Evolutionary conservation across 2,329 filamentous ascomycete genomes (phyloP).

Genomic region (Diatrype stigma): DNA sequence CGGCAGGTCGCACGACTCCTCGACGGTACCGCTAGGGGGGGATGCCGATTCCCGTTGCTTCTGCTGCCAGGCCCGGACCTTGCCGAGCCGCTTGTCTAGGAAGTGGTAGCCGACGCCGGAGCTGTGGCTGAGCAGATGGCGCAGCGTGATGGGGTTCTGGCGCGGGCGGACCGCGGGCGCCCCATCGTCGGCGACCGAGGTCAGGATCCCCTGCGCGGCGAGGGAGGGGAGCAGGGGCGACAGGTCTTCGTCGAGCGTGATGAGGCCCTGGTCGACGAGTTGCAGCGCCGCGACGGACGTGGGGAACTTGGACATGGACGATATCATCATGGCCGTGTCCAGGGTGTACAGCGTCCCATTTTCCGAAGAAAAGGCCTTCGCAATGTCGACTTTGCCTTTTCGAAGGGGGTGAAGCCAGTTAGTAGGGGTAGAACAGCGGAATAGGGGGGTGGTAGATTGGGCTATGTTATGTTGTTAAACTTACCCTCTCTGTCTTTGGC

Average conservation of each 20-base stretch:
- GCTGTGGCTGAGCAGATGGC: slow-evolving; percentile 44
- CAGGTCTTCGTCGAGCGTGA: slow-evolving; percentile 44
- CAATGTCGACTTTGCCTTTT: slow-evolving; percentile 13
- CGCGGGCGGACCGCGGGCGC: slow-evolving; percentile 26
- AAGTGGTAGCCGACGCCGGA: slow-evolving; percentile 39
- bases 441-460: too few relatives aligned
- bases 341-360: slow-evolving; percentile 5
- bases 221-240: slow-evolving; percentile 38
- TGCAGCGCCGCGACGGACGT: slow-evolving; percentile 43
- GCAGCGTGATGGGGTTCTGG: slow-evolving; percentile 35
- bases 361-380: slow-evolving; percentile 6
- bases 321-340: slow-evolving; percentile 29
- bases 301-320: slow-evolving; percentile 39
- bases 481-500: slow-evolving; percentile 13
- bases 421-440: background rate
- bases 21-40: slow-evolving; percentile 6
- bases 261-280: slow-evolving; percentile 40
- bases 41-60: too few relatives aligned
- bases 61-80: slow-evolving; percentile 4
- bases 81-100: slow-evolving; percentile 15
- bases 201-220: slow-evolving; percentile 37
- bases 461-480: background rate
- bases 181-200: slow-evolving; percentile 35
- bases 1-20: slow-evolving; percentile 30
- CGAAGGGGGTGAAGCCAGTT: too few relatives aligned